Base-by-base conservation (phyloP, 306 rosid species). In the Malus fusca region DNA sequence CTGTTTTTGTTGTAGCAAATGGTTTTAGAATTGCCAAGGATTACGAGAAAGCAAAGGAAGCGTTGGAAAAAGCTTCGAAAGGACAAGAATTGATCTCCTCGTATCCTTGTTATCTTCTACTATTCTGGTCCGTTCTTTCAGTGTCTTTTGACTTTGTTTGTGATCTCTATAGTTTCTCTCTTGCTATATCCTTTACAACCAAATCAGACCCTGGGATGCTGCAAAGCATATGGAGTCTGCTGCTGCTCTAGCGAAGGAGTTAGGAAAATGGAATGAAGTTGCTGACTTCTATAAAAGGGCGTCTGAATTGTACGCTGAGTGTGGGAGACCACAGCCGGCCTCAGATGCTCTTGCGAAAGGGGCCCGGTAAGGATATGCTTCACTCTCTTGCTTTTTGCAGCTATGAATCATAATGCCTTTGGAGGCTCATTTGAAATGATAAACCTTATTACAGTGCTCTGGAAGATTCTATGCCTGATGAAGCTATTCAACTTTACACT, bases 221-320 rank as follows among this genome's bases (percentile, higher is more conserved):
- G 97, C 98, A 74, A 92, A 88, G 84, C 97, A 89, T 82, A 92
- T 95, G 97, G 98, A 95, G 84, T 92, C 98, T 78, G 97, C 98
- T 3, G 97, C 89, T 69, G 92, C 86, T 80, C 83, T 89, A 61
- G 98, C 97, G 25, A 95, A 95, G 87, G 98, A 95, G 52, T 80
- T 95, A 56, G 80, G 93, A 13, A 77, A 90, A 48, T 90, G 90
- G 93, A 88, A 26, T 73, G 98, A 95, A 88, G 97, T 85, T 66
- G 87, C 69, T 51, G 98, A 95, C 67, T 95, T 95, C 77, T 95
- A 86, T 79, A 88, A 87, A 87, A 92, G 85, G 75, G 97, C 97
- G 21, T 90, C 98, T 30, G 97, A 95, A 63, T 73, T 92, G 79
- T 95, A 92, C 78, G 44, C 81, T 43, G 84, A 86, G 78, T 95